Percentiles rank a stretch among this genome's conserved stretches.
These are phyloP conservation scores for Pythium graminicola DNA, from an alignment of 352 stramenopile species.

Conservation along the genomic window DNA sequence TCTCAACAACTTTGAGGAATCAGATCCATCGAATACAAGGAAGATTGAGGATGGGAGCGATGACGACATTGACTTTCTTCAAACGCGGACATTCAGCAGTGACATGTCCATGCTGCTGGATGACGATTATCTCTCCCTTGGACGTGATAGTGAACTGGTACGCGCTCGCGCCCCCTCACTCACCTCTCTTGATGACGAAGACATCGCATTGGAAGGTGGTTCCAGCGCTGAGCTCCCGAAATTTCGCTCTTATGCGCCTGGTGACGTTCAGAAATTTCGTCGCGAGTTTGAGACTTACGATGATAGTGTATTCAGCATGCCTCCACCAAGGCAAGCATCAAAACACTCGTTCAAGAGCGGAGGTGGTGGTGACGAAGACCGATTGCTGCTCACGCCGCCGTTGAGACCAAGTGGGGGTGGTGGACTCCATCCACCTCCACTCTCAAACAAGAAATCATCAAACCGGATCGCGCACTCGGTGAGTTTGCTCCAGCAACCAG, in stretches of 20 bases:
- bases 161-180: conserved; percentile 55
- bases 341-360: conserved; percentile 11
- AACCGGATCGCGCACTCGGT: neutral
- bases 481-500: neutral
- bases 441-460: conserved; percentile 7
- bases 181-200: conserved; percentile 30
- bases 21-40: neutral
- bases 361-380: conserved; percentile 35
- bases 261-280: conserved; percentile 35
- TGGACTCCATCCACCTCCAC: neutral
- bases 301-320: conserved; percentile 49
- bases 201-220: neutral
- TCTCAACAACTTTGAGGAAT: conserved; percentile 36
- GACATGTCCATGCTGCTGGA: conserved; percentile 33
- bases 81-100: conserved; percentile 28
- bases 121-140: conserved; percentile 47
- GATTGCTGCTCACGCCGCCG: conserved; percentile 46
- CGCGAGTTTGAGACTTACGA: conserved; percentile 68
- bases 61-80: conserved; percentile 32
- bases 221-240: conserved; percentile 38
- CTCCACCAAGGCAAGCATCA: neutral
- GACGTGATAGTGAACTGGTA: conserved; percentile 59
- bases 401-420: conserved; percentile 12
- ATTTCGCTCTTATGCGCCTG: conserved; percentile 38
- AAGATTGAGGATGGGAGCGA: conserved; percentile 14